Conservation (phyloP, 2,329 filamentous ascomycete genomes). For the Plectosphaerella sp. region DNA sequence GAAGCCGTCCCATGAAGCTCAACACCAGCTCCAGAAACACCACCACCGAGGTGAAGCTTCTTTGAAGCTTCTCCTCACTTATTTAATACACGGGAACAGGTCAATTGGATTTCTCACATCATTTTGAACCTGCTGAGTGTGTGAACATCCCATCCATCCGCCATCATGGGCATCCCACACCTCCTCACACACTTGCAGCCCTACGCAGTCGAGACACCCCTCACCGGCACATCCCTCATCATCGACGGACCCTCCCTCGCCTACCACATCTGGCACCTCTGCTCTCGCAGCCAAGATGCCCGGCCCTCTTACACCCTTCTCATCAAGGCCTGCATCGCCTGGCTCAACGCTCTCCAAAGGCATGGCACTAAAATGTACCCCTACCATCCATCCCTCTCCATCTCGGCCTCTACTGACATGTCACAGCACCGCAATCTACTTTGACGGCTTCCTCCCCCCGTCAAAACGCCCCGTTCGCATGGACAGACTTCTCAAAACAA, state of each 20-base stretch:
- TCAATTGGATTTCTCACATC: background rate
- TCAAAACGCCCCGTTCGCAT: conserved; percentile 61
- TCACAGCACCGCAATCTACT: conserved; percentile 65
- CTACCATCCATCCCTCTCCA: conserved; percentile 8
- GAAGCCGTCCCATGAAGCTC: background rate
- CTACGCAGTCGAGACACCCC: conserved; percentile 37
- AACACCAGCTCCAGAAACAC: background rate
- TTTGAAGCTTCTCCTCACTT: background rate
- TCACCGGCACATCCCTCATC: conserved; percentile 40
- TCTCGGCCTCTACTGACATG: background rate
- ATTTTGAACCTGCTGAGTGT: background rate
- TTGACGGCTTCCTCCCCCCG: conserved; percentile 75
- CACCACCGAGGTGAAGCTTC: background rate
- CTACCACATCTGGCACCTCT: conserved; percentile 63
- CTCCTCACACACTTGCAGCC: conserved; percentile 49
- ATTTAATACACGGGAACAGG: no score
- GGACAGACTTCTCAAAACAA: conserved; percentile 53
- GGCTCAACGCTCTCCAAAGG: conserved; percentile 55
- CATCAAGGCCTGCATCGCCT: conserved; percentile 52
- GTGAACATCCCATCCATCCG: no score
- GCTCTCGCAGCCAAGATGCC: conserved; percentile 44
- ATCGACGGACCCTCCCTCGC: conserved; percentile 80
- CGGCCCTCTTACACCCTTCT: conserved; percentile 62
- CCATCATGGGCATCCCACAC: conserved; percentile 55
- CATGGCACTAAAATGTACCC: conserved; percentile 58